Evolutionary conservation across 352 stramenopile species (phyloP), one percentile per base, ranked within the genome.

Genomic region (Phytophthora vignae): DNA sequence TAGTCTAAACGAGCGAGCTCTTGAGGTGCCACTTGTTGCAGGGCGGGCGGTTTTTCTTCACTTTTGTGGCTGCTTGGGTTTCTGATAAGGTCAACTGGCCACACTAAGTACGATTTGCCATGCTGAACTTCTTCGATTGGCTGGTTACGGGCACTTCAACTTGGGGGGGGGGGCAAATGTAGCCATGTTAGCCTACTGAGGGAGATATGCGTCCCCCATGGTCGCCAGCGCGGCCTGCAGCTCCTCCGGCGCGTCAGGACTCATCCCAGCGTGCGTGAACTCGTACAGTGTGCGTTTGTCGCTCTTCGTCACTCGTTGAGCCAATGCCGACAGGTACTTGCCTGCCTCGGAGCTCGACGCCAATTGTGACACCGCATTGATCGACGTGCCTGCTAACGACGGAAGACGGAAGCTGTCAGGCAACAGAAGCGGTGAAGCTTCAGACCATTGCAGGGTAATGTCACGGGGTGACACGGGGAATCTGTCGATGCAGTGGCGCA

Each of bases 201-300:
- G 33, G n/a, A 67, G 63, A 49, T 93, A 92, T 31, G 74, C 76
- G 27, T 90, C 89, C 19, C 73, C 69, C 12, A 85, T 68, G 6
- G 31, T 60, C 9, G 74, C 70, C n/a, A 96, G 65, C 17, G 76
- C 54, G 8, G 81, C 79, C 42, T 83, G 70, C 14, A 94, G 60
- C 44, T 96, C 87, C 53, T 90, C 78, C 0, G 85, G 56, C 1
- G 84, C 89, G 53, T 96, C 89, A 1, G 80, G 67, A 66, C 79
- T 90, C 89, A 96, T 94, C 4, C 89, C 89, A 7, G 81, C 74
- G 55, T 85, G 76, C 12, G 80, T 90, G 55, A 90, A 96, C 67
- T 96, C 87, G 67, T 90, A 91, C 33, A 92, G 60, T 6, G 92
- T 82, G 31, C 89, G 84, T 22, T 81, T 84, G 67, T 94, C 83